Conservation (phyloP, 176 grass and related monocot species). For the Triticum aestivum region IWGSC_CS_RefSeq_v2.1 NC_057800.1:609173073-609173572, state of each 20-base stretch:
- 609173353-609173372: not conserved
- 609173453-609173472: too few relatives aligned
- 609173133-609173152: not conserved
- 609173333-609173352: not conserved
- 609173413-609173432: too few relatives aligned
- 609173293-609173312: conserved; percentile 3
- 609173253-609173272: not conserved
- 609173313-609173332: conserved; percentile 2
- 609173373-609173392: not conserved
- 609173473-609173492: too few relatives aligned
- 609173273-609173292: not conserved
- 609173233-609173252: not conserved
- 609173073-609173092: not conserved
- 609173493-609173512: too few relatives aligned
- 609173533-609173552: too few relatives aligned
- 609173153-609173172: not conserved
- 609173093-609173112: conserved; percentile 30
- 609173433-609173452: too few relatives aligned
- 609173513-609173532: too few relatives aligned
- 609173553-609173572: too few relatives aligned
- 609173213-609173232: not conserved
- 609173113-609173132: conserved; percentile 6
- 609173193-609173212: too few relatives aligned
- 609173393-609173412: too few relatives aligned
- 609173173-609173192: not conserved